A percentile compares a stretch with the other conserved stretches of the same genome.
phyloP scores from a whole-genome alignment of 1,139 yeast genomes.

The Saccharomyces hybrid region DNA sequence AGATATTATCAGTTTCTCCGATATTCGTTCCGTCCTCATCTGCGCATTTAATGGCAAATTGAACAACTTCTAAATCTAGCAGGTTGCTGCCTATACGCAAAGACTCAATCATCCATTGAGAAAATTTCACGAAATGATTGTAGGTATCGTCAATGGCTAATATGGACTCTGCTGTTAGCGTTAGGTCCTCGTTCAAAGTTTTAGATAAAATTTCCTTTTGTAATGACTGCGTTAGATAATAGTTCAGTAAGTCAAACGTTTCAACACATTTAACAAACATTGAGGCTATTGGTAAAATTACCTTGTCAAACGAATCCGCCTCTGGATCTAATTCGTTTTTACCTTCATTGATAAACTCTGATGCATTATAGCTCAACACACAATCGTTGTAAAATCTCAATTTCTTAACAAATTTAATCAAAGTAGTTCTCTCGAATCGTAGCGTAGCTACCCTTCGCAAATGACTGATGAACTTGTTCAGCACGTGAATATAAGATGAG shows the following conservation, averaged over 20 bases:
- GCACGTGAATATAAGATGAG: slow-evolving; percentile 24
- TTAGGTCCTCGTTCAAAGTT: slow-evolving; percentile 27
- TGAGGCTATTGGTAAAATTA: slow-evolving; percentile 19
- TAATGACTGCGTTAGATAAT: slow-evolving; percentile 26
- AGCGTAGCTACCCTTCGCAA: slow-evolving; percentile 26
- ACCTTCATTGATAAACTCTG: slow-evolving; percentile 6
- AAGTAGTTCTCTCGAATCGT: slow-evolving; percentile 28
- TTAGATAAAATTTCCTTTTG: slow-evolving; percentile 30
- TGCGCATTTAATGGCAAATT: slow-evolving; percentile 28
- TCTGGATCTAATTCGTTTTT: background rate
- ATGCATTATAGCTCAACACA: slow-evolving; percentile 12
- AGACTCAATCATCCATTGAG: slow-evolving; percentile 32
- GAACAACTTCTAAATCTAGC: slow-evolving; percentile 26
- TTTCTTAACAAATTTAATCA: slow-evolving; percentile 31
- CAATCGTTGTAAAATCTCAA: slow-evolving; percentile 28
- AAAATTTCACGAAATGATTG: slow-evolving; percentile 29
- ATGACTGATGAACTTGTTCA: slow-evolving; percentile 28
- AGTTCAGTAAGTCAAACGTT: slow-evolving; percentile 27
- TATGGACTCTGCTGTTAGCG: slow-evolving; percentile 20
- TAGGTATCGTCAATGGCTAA: slow-evolving; percentile 25
- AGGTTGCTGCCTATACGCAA: slow-evolving; percentile 16
- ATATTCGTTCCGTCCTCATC: slow-evolving; percentile 26
- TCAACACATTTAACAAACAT: slow-evolving; percentile 25
- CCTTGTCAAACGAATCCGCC: slow-evolving; percentile 3
- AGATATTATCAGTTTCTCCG: slow-evolving; percentile 27